Percentiles rank a stretch among this genome's conserved stretches.
Evolutionary conservation across 106 monocot genomes (phyloP).

Genomic region (Allium fistulosum): DNA sequence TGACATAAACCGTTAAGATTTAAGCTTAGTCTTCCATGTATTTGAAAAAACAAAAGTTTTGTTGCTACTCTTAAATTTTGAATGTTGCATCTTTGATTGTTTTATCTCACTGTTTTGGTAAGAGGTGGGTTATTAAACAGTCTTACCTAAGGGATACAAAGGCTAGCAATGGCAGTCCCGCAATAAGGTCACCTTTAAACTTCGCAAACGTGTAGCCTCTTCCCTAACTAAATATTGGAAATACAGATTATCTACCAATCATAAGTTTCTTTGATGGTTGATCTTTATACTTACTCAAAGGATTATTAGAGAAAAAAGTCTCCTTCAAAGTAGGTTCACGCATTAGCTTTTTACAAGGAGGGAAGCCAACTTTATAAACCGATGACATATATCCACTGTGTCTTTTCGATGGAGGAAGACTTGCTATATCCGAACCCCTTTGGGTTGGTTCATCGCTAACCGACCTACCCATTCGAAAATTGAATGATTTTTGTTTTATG

Average conservation of each 20-base stretch:
- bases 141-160: slow-evolving; percentile 84
- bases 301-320: slow-evolving; percentile 74
- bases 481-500: too few species aligned
- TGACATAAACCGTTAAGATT: too few species aligned
- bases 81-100: too few species aligned
- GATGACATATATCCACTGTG: not conserved
- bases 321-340: slow-evolving; percentile 51
- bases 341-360: slow-evolving; percentile 37
- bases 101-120: too few species aligned
- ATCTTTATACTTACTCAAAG: slow-evolving; percentile 60
- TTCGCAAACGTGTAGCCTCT: slow-evolving; percentile 45
- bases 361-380: slow-evolving; percentile 48
- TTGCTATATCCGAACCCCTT: slow-evolving; percentile 8
- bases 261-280: slow-evolving; percentile 48
- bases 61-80: too few species aligned
- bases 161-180: slow-evolving; percentile 93
- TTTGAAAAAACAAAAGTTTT: too few species aligned
- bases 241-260: slow-evolving; percentile 51
- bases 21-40: too few species aligned
- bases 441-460: slow-evolving; percentile 18
- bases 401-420: slow-evolving; percentile 8
- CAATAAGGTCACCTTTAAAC: slow-evolving; percentile 71
- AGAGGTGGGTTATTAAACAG: too few species aligned
- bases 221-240: slow-evolving; percentile 74
- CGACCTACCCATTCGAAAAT: slow-evolving; percentile 5